A percentile compares a stretch with the other conserved stretches of the same genome.
Conservation (phyloP, 2,329 filamentous ascomycete genomes). For the Hysterium pulicare region DNA sequence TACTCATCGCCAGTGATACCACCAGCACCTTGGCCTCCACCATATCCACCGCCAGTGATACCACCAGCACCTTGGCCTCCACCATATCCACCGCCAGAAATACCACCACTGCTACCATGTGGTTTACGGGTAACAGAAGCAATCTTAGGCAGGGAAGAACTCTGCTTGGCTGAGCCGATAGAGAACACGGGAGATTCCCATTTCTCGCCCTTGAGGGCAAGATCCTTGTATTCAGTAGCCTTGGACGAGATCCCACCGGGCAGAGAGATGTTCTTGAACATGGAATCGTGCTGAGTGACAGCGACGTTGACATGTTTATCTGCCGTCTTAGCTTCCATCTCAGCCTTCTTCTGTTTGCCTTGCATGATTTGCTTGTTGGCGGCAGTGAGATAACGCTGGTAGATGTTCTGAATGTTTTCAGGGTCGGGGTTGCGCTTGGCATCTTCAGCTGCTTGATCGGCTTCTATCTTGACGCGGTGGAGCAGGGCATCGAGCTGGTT, state of each 20-base stretch:
- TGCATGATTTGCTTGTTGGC: conserved; percentile 70
- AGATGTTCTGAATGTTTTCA: conserved; percentile 75
- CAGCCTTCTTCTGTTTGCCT: conserved; percentile 73
- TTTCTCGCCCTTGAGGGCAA: conserved; percentile 81
- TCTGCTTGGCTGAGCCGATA: conserved; percentile 73
- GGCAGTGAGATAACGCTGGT: conserved; percentile 76
- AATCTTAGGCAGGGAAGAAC: conserved; percentile 63
- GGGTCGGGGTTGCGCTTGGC: conserved; percentile 62
- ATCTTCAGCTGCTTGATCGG: conserved; percentile 66
- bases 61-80: conserved; percentile 26
- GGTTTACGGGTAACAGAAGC: conserved; percentile 57
- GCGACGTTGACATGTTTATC: conserved; percentile 78
- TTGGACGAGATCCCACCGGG: conserved; percentile 88
- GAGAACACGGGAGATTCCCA: conserved; percentile 96
- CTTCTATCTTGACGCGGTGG: conserved; percentile 79
- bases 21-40: conserved; percentile 15
- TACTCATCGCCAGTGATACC: conserved; percentile 10
- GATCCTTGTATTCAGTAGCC: conserved; percentile 87
- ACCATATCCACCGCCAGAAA: conserved; percentile 25
- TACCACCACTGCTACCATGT: conserved; percentile 44
- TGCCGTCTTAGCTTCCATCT: conserved; percentile 44
- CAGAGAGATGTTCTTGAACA: conserved; percentile 84
- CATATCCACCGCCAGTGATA: conserved; percentile 5
- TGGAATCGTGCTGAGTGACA: conserved; percentile 83
- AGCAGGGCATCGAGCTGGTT: conserved; percentile 69